Percentiles rank a stretch among this genome's conserved stretches.
phyloP scores from a whole-genome alignment of 208 protist species.

The Polymyxa betae region DNA sequence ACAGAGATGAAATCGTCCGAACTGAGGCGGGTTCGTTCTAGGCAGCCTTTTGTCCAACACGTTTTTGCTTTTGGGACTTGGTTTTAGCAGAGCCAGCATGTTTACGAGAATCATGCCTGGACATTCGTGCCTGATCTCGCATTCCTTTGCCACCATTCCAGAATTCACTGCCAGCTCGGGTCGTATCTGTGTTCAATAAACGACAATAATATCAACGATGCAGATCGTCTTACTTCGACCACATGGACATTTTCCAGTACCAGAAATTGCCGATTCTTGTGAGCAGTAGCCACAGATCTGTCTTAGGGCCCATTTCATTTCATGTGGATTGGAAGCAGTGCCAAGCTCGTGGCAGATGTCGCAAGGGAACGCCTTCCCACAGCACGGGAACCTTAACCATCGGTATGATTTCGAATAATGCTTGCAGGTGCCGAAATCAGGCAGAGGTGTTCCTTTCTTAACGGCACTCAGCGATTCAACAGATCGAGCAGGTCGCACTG shows the following conservation, averaged over 20 bases:
- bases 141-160: conserved; percentile 8
- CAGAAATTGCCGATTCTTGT: not conserved
- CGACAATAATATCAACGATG: not conserved
- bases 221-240: not conserved
- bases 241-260: not conserved
- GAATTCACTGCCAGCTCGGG: not conserved
- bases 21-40: no score
- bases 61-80: conserved; percentile 14
- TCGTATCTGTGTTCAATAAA: not conserved
- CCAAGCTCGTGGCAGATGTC: conserved; percentile 69
- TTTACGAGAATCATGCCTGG: not conserved
- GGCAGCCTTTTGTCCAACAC: not conserved
- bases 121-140: not conserved
- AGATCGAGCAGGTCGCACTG: no score
- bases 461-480: not conserved
- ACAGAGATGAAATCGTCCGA: no score
- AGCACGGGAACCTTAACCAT: conserved; percentile 73
- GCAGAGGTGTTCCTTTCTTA: conserved; percentile 43
- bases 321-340: not conserved
- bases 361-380: conserved; percentile 69
- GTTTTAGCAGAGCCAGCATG: not conserved
- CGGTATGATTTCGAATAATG: conserved; percentile 70
- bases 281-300: conserved; percentile 28
- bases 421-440: conserved; percentile 68
- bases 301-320: not conserved